These are phyloP conservation scores for Hordeum marinum DNA, from an alignment of 176 grass and related monocot genomes.

Conservation along the genomic window DNA sequence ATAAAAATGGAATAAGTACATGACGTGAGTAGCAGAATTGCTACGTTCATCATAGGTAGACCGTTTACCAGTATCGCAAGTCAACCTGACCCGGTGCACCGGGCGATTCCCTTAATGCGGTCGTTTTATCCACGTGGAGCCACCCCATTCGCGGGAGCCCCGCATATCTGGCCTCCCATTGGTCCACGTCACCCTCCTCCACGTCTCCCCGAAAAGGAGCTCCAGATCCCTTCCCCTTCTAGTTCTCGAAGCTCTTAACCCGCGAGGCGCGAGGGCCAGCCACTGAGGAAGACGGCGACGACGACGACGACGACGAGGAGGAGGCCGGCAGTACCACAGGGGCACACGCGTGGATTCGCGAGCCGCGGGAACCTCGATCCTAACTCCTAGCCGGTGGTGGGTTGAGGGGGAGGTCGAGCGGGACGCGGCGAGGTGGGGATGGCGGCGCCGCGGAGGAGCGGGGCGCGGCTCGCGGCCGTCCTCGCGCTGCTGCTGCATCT, in stretches of 20 bases:
- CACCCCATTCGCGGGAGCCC: background rate
- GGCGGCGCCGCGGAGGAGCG: conserved; percentile 16
- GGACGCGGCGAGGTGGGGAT: conserved; percentile 1
- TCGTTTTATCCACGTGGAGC: background rate
- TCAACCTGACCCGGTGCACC: background rate
- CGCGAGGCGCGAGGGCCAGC: background rate
- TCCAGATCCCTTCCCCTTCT: conserved; percentile 23
- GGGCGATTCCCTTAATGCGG: background rate
- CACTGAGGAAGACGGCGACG: background rate
- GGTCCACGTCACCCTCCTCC: conserved; percentile 40
- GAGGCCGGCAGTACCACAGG: background rate
- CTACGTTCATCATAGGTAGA: background rate
- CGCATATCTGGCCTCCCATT: background rate
- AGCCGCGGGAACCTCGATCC: background rate
- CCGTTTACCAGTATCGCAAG: background rate
- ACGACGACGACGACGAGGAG: background rate
- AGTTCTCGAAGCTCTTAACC: conserved; percentile 39
- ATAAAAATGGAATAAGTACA: background rate
- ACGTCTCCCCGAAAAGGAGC: conserved; percentile 9
- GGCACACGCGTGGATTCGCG: background rate
- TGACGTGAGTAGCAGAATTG: background rate
- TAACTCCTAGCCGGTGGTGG: background rate
- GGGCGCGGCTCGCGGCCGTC: conserved; percentile 12
- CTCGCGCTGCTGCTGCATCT: conserved; percentile 35
- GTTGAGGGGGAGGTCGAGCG: background rate